Evolutionary conservation across 2,329 filamentous ascomycete genomes (phyloP).

Genomic region (Chalaropsis thielavioides): DNA sequence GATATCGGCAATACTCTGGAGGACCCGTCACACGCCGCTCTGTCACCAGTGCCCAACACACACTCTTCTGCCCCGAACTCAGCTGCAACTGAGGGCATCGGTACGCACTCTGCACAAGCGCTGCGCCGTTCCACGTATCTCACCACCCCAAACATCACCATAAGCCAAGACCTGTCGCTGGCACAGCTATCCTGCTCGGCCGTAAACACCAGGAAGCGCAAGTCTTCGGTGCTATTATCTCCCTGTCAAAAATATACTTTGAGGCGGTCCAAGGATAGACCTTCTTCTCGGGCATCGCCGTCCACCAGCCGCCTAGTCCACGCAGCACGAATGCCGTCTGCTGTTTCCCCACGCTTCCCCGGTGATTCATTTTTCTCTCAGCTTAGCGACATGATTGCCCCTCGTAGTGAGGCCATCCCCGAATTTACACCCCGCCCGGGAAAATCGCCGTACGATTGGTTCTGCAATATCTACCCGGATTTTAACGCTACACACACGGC

Average conservation of each 20-base stretch:
- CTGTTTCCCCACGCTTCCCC: too few relatives aligned
- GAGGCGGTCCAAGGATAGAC: neutral
- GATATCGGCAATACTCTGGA: neutral
- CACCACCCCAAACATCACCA: neutral
- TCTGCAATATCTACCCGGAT: conserved; percentile 30
- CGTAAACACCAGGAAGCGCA: neutral
- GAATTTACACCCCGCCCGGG: conserved; percentile 1
- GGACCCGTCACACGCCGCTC: neutral
- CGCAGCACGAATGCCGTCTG: neutral
- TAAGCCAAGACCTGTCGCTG: neutral
- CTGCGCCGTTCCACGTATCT: neutral
- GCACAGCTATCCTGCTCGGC: neutral
- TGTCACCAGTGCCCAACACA: neutral
- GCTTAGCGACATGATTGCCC: neutral
- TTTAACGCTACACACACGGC: conserved; percentile 27
- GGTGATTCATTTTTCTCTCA: neutral
- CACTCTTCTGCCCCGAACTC: neutral
- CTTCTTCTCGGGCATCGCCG: neutral
- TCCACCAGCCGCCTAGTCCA: neutral
- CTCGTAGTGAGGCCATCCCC: neutral
- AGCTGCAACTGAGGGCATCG: neutral
- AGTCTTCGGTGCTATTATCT: neutral
- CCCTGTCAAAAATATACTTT: neutral
- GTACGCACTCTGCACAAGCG: neutral
- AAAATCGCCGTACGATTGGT: conserved; percentile 26